A percentile compares a stretch with the other conserved stretches of the same genome.
Evolutionary conservation across 768 basidiomycete species (phyloP).

Genomic region (Phlebiopsis gigantea): DNA sequence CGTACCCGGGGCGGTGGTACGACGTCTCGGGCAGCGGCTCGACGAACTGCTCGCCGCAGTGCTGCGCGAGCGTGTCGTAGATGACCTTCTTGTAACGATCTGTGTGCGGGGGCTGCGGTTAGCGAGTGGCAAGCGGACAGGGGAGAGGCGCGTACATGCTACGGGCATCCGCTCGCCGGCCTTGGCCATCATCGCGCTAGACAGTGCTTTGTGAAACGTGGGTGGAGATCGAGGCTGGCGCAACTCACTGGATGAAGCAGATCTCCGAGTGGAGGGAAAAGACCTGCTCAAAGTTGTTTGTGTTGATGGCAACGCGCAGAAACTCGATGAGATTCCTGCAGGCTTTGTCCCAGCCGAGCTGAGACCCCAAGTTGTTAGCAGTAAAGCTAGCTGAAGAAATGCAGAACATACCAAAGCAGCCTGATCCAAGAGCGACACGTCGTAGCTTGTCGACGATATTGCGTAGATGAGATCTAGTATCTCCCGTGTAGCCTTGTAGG

Average conservation of each 20-base stretch:
- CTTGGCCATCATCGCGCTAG: conserved; percentile 48
- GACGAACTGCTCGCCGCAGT: conserved; percentile 22
- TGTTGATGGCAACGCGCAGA: conserved; percentile 56
- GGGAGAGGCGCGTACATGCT: conserved; percentile 36
- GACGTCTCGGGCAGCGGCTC: conserved; percentile 8
- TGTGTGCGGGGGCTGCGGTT: conserved; percentile 3
- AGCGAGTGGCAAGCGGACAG: neutral
- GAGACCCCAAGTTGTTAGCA: neutral
- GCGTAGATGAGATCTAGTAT: conserved; percentile 64
- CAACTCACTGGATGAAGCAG: conserved; percentile 58
- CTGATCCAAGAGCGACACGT: conserved; percentile 62
- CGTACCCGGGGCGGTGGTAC: conserved; percentile 2
- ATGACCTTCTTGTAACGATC: conserved; percentile 55
- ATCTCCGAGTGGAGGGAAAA: conserved; percentile 56
- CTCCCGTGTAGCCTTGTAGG: conserved; percentile 58
- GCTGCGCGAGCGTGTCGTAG: conserved; percentile 30
- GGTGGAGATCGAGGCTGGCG: neutral
- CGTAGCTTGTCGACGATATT: conserved; percentile 66
- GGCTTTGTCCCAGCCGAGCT: conserved; percentile 52
- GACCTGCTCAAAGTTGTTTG: conserved; percentile 51
- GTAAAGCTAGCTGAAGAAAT: neutral
- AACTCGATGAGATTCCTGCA: conserved; percentile 66
- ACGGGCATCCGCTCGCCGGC: conserved; percentile 66
- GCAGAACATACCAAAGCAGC: conserved; percentile 50
- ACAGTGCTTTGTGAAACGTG: neutral